Evolutionary conservation across 139 green algal genomes (phyloP).

Genomic region (Dunaliella sp.): DNA sequence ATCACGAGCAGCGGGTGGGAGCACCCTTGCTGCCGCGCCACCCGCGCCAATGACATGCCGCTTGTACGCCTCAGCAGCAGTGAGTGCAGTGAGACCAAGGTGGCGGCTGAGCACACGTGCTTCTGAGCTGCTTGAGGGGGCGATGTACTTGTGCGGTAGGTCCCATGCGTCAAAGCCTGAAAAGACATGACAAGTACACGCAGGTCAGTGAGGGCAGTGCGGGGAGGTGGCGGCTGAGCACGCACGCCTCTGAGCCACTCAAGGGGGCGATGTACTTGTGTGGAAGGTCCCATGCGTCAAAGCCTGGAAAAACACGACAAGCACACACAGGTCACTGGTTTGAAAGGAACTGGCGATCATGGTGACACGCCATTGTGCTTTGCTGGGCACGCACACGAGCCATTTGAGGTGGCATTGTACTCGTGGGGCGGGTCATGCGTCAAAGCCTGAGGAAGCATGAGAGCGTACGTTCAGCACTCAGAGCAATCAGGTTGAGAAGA

Average conservation of each 20-base stretch:
- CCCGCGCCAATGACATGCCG: slow-evolving; percentile 17
- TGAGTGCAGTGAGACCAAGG: slow-evolving; percentile 36
- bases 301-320: background rate
- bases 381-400: background rate
- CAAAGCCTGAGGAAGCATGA: too few relatives aligned
- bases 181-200: too few relatives aligned
- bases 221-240: slow-evolving; percentile 20
- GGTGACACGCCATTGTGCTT: too few relatives aligned
- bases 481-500: too few relatives aligned
- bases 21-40: background rate
- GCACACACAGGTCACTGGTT: too few relatives aligned
- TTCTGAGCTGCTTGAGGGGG: background rate
- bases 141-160: slow-evolving; percentile 11
- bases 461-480: too few relatives aligned
- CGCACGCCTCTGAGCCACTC: background rate
- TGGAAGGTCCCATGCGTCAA: slow-evolving; percentile 5
- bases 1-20: slow-evolving; percentile 19
- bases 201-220: slow-evolving; percentile 29
- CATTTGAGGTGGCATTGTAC: too few relatives aligned
- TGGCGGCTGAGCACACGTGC: background rate
- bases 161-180: slow-evolving; percentile 6
- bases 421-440: too few relatives aligned
- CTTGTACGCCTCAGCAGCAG: slow-evolving; percentile 35
- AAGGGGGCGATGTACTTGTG: background rate
- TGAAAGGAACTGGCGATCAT: too few relatives aligned